Evolutionary conservation across 129 eudicot genomes (phyloP), one percentile per base, ranked within the genome.

Genomic region (Gnaphalium uliginosum): DNA sequence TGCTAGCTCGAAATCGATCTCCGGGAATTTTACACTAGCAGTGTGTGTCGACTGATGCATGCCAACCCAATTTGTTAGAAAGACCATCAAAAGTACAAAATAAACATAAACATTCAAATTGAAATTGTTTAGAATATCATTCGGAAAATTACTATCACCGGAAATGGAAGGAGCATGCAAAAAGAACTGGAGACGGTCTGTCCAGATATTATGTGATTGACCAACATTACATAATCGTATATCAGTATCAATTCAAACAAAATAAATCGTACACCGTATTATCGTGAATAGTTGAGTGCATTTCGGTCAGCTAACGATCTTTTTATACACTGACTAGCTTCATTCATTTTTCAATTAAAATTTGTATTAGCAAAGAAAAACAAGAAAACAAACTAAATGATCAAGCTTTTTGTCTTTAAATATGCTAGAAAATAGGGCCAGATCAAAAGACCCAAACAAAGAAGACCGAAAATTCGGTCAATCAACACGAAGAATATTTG

Each of bases 1-100:
- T 22, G 89, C 68, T 41, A 94, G 87, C 89, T 90, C 97, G 90
- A 94, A 82, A 71, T 90, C 91, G 51, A 94, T 81, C 79, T 94
- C 97, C 0, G 97, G 98, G 68, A 94, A 88, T 54, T 61, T 79
- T 54, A 94, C 96, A 65, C 89, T 73, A 41, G 98, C 98, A 56
- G 93, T 88, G 35, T 32, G 35, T 32, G 73, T 94, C 97, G 97
- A 94, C 98, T 94, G 81, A 19, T 29, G 67, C 48, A 72, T 32
- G 48, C 69, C 74, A 84, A 61, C 68, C 17, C 22, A 67, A 19
- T 64, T 66, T 35, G 50, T 71, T 27, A 68, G 63, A 19, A 72
- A 24, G 33, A 54, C 18, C 19, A 61, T 43, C 32, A 54, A 46
- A 69, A 39, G 17, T 43, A 54, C 32, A 61, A 37, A n/a, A 83